Base-by-base conservation (phyloP, 257 asterid species). In the Nicotiana paniculata region DNA sequence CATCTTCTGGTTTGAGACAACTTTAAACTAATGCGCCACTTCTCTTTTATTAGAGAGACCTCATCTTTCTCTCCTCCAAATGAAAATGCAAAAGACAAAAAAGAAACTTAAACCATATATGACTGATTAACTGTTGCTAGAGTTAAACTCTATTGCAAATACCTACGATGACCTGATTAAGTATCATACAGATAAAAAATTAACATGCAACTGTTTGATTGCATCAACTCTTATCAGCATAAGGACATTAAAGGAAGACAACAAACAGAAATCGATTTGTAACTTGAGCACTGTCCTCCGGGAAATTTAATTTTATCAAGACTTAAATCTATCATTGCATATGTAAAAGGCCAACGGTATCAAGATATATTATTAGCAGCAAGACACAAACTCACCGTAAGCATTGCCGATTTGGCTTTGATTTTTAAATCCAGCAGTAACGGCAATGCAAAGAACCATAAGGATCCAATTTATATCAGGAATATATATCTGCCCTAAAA, bases 321-420 rank as follows among this genome's bases (percentile, higher is more conserved):
- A 74, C 79, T 26, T 32, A 24, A 24, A 74, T 74, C 43, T 46
- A 24, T 48, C 43, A 24, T 48, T 74, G 63, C 62, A 81, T 24
- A 57, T 30, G 62, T 48, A 51, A 66, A 81, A 48, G 35, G 66
- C 16, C 9, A 3, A 79, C 18, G 32, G 55, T 18, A 17, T 64
- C 33, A 51, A 81, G 54, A 48, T 28, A 16, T 69, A 35, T 79
- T 28, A 80, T 79, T 28, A 80, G 32, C 67, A 24, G 79, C 39
- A 81, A 12, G 32, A 43, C 46, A 70, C 30, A 30, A 70, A 64
- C 91, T 84, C 63, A 96, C 99, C 99, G 12, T 96, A 96, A 43
- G 99, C 99, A 76, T 96, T 96, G 88, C 97, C 99, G 35, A 96
- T 96, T 89, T 96, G 99, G 92, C 92, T 93, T 83, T 96, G 97